These are phyloP conservation scores for Amanita inopinata DNA, from an alignment of 768 basidiomycete species.

Conservation along the genomic window DNA sequence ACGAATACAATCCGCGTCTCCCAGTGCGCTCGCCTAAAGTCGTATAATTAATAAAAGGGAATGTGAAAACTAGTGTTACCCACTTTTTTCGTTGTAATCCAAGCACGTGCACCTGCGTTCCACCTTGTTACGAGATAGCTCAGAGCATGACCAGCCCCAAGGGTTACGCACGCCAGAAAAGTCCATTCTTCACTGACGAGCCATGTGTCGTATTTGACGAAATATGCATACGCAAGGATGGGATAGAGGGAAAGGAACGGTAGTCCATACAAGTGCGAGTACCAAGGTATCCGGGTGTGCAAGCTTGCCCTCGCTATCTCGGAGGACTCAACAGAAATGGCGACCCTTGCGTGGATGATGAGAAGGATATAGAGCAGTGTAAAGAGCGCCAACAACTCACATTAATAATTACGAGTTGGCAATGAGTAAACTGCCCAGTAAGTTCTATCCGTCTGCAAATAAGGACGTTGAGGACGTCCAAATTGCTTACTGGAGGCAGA, in stretches of 20 bases:
- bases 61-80: constrained; percentile 5
- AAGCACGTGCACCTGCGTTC: constrained; percentile 71
- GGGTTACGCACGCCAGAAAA: constrained; percentile 79
- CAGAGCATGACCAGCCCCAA: constrained; percentile 83
- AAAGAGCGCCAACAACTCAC: background rate
- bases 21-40: constrained; percentile 45
- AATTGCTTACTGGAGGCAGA: too few species aligned
- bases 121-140: constrained; percentile 89
- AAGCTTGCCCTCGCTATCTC: constrained; percentile 63
- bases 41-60: constrained; percentile 3
- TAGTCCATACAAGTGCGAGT: constrained; percentile 60
- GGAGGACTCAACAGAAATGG: constrained; percentile 47
- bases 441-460: too few species aligned
- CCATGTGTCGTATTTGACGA: constrained; percentile 84
- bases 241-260: constrained; percentile 81
- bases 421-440: background rate
- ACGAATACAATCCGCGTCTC: constrained; percentile 73
- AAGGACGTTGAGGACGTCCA: too few species aligned
- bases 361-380: background rate
- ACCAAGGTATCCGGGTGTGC: constrained; percentile 58
- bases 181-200: constrained; percentile 96
- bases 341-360: constrained; percentile 24
- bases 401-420: background rate
- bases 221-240: constrained; percentile 84
- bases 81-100: constrained; percentile 74